Conservation (phyloP, 2,329 filamentous ascomycete species). For the Fusarium heterosporum region DNA sequence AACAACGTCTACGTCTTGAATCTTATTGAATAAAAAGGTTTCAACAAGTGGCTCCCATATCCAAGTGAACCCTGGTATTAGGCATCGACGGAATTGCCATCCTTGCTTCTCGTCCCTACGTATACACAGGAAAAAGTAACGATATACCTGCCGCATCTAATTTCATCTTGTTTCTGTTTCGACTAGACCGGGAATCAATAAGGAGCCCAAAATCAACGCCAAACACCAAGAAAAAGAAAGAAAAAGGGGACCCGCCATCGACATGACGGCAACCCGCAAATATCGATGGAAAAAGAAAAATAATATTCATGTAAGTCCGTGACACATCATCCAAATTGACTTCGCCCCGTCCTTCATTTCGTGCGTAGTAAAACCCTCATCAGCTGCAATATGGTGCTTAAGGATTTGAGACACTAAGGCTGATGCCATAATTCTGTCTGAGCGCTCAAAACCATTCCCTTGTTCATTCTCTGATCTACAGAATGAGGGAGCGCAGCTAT, state of each 20-base stretch:
- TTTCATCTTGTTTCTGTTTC: slow-evolving; percentile 16
- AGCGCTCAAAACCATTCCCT: slow-evolving; percentile 28
- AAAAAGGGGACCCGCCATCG: slow-evolving; percentile 17
- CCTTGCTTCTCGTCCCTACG: neutral
- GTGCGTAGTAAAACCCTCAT: slow-evolving; percentile 1
- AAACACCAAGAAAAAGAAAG: slow-evolving; percentile 32
- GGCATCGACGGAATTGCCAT: neutral
- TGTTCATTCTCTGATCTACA: slow-evolving; percentile 35
- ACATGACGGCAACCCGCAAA: slow-evolving; percentile 6
- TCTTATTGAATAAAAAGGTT: slow-evolving; percentile 5
- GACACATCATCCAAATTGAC: slow-evolving; percentile 7
- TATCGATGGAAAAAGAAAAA: neutral
- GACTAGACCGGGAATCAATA: slow-evolving; percentile 36
- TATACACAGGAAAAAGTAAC: neutral
- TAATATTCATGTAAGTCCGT: slow-evolving; percentile 5
- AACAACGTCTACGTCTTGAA: neutral
- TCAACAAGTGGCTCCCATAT: neutral
- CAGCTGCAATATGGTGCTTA: slow-evolving; percentile 1
- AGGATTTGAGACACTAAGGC: slow-evolving; percentile 5
- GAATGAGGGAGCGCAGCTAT: slow-evolving; percentile 35
- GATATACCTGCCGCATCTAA: slow-evolving; percentile 1
- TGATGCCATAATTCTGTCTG: slow-evolving; percentile 31
- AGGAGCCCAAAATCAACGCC: slow-evolving; percentile 23
- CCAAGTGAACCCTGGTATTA: neutral
- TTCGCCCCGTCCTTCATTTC: neutral